Evolutionary conservation across 2,329 filamentous ascomycete species (phyloP).

Genomic region (Fusarium udum): DNA sequence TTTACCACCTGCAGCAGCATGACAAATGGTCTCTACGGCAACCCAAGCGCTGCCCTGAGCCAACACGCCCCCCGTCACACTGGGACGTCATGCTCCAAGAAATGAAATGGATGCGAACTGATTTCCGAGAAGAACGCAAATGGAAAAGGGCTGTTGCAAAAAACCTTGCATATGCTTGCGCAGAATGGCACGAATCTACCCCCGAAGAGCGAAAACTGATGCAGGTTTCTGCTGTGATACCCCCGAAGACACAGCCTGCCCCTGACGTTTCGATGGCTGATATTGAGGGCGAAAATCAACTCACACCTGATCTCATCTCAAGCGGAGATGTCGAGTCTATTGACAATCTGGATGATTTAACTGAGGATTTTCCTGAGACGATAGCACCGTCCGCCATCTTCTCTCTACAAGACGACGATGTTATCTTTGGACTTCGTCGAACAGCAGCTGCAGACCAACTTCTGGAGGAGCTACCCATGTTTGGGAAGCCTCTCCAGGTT

Average conservation of each 20-base stretch:
- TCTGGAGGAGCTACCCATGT: constrained; percentile 83
- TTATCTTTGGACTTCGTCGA: constrained; percentile 79
- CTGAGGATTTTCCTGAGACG: constrained; percentile 56
- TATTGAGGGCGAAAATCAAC: constrained; percentile 55
- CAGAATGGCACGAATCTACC: constrained; percentile 77
- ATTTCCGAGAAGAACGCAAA: constrained; percentile 92
- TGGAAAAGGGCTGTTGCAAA: constrained; percentile 88
- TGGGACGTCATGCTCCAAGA: constrained; percentile 89
- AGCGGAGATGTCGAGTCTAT: constrained; percentile 70
- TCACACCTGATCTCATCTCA: constrained; percentile 74
- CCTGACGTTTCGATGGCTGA: constrained; percentile 50
- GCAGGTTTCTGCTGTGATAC: constrained; percentile 70
- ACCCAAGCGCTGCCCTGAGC: constrained; percentile 84
- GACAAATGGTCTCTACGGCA: constrained; percentile 95
- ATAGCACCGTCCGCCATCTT: constrained; percentile 82
- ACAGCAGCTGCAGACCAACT: constrained; percentile 81
- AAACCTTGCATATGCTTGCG: constrained; percentile 83
- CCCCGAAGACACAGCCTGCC: constrained; percentile 49
- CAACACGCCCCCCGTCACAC: constrained; percentile 78
- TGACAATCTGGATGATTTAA: constrained; percentile 52
- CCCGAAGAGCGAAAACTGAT: constrained; percentile 71
- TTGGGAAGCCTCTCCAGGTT: constrained; percentile 70
- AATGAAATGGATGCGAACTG: constrained; percentile 98
- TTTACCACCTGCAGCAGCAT: constrained; percentile 89
- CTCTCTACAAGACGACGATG: constrained; percentile 80